A percentile compares a stretch with the other conserved stretches of the same genome.
phyloP scores from a whole-genome alignment of 2,329 filamentous ascomycete genomes.

The Diaporthe batatas region DNA sequence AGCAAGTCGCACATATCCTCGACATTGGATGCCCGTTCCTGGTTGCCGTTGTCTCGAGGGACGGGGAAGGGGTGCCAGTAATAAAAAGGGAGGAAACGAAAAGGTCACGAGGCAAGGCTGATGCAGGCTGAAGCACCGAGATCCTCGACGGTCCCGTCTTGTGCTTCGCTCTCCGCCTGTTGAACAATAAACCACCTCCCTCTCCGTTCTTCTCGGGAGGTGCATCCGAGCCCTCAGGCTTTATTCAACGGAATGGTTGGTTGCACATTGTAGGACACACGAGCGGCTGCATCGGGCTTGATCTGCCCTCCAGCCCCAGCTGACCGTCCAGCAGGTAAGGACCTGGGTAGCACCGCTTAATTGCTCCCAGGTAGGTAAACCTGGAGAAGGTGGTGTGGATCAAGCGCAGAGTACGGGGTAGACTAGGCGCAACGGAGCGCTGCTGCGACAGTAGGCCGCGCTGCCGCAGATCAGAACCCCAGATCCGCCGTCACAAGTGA shows the following conservation, averaged over 20 bases:
- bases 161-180: background rate
- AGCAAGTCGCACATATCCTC: background rate
- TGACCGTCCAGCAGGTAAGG: slow-evolving; percentile 14
- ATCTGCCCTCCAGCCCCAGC: slow-evolving; percentile 26
- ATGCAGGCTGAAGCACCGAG: slow-evolving; percentile 26
- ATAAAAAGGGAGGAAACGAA: too few species aligned
- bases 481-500: slow-evolving; percentile 30
- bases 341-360: background rate
- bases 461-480: slow-evolving; percentile 21
- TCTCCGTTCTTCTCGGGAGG: background rate
- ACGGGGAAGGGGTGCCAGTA: background rate
- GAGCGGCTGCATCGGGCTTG: slow-evolving; percentile 13
- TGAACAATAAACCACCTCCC: too few species aligned
- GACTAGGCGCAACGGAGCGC: background rate
- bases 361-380: slow-evolving; percentile 10
- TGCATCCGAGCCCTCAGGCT: background rate
- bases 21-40: slow-evolving; percentile 19
- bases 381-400: slow-evolving; percentile 36
- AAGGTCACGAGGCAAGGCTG: slow-evolving; percentile 20
- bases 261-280: background rate
- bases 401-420: slow-evolving; percentile 29
- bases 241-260: background rate
- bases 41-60: slow-evolving; percentile 19
- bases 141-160: slow-evolving; percentile 20
- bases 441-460: slow-evolving; percentile 4